Evolutionary conservation across 441 rosid species (phyloP), one percentile per base, ranked within the genome.

Genomic region (Flueggea neowawraea): DNA sequence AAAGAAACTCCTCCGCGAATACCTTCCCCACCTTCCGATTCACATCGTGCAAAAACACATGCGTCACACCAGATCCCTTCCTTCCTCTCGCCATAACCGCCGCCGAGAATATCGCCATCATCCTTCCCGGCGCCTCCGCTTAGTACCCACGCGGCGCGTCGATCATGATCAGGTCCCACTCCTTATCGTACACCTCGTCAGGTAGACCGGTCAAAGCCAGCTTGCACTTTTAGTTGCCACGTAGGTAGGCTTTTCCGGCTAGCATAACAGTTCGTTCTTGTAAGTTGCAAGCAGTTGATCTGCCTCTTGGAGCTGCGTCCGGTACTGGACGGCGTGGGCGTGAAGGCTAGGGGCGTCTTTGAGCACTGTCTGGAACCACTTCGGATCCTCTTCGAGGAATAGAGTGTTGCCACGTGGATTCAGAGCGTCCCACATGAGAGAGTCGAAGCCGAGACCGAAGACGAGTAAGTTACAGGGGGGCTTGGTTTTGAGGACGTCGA

Each of bases 301-400:
- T 5, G 98, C 92, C 58, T 92, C 67, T 4, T 58, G 54, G 5
- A 90, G 85, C 63, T 79, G 91, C 5, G 98, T 92, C 5, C 80
- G 81, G 66, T 92, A 92, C 32, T 71, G 71, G 6, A 92, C 97
- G 55, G 80, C 71, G 45, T 80, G 74, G 0, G 91, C 96, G 2
- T 57, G 72, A 16, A 93, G 82, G 6, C 55, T 51, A 0, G 97
- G 95, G 4, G 81, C 70, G 45, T 69, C 67, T 43, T 73, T 69
- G 49, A 84, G 78, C 2, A 93, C 87, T 0, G 73, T 60, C 14
- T 76, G 78, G 33, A 90, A 67, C 98, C 98, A 93, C 58, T 79
- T 75, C 9, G 84, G 96, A 63, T 89, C 98, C 71, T 93, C 98
- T 16, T 93, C 98, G 13, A 94, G 75, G 76, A 94, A 90, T 6